Percentiles rank a stretch among this genome's conserved stretches.
These are phyloP conservation scores for Cystobasidium pallidum DNA, from an alignment of 1,284 basidiomycete species.

Conservation along the genomic window DNA sequence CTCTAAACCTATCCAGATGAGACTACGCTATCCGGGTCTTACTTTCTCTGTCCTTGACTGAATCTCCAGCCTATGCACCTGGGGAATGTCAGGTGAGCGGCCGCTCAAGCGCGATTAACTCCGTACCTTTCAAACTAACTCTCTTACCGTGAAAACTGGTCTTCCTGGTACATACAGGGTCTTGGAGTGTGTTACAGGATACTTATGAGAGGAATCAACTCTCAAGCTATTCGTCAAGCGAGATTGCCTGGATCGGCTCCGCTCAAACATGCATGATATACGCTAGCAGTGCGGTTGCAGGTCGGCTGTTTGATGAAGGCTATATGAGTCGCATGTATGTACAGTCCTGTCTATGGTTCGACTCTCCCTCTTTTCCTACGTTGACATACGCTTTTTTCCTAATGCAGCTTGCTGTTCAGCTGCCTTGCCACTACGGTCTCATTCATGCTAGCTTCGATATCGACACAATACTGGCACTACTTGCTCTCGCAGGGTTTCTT, in stretches of 20 bases:
- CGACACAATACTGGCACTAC: constrained; percentile 42
- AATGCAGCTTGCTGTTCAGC: constrained; percentile 19
- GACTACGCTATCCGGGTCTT: neutral
- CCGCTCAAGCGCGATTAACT: neutral
- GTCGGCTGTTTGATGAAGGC: constrained; percentile 32
- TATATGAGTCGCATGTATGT: constrained; percentile 35
- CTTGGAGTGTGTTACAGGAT: constrained; percentile 27
- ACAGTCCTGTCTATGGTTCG: too few relatives aligned
- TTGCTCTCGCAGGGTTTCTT: constrained; percentile 40
- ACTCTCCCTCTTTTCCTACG: too few relatives aligned
- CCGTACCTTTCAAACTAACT: neutral
- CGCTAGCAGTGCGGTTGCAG: constrained; percentile 25
- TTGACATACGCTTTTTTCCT: too few relatives aligned
- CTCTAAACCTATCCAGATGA: neutral
- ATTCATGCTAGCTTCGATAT: constrained; percentile 44
- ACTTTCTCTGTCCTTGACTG: neutral
- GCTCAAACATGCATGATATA: constrained; percentile 39
- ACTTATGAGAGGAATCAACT: constrained; percentile 28
- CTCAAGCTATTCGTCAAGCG: constrained; percentile 1
- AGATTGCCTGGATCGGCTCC: constrained; percentile 42
- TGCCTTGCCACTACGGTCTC: constrained; percentile 25
- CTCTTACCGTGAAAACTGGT: too few relatives aligned
- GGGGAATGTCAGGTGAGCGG: constrained; percentile 27
- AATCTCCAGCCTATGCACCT: constrained; percentile 33
- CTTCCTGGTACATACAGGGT: neutral